Conservation (phyloP, 2,329 filamentous ascomycete species). For the Penicillium sp. region DNA sequence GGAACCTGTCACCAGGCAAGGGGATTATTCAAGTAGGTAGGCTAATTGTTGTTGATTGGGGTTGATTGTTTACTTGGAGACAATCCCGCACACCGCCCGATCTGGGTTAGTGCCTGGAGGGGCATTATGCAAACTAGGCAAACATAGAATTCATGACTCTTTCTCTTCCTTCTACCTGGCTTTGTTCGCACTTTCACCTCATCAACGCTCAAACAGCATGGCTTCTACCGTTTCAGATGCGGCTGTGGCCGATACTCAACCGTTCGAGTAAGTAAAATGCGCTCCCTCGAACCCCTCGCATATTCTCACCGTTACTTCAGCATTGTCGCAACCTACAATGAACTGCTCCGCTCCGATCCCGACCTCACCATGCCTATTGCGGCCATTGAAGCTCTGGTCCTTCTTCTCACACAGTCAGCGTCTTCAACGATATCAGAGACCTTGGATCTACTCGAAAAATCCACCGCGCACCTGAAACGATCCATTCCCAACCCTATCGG, state of each 20-base stretch:
- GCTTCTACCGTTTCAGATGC: constrained; percentile 23
- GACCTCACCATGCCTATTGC: constrained; percentile 95
- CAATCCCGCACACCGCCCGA: constrained; percentile 21
- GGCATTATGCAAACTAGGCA: constrained; percentile 38
- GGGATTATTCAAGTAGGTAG: constrained; percentile 6
- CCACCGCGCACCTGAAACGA: constrained; percentile 73
- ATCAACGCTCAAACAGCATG: constrained; percentile 25
- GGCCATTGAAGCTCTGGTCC: constrained; percentile 86
- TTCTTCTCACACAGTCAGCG: constrained; percentile 74
- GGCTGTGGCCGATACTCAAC: constrained; percentile 27
- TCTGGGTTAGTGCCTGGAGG: constrained; percentile 35
- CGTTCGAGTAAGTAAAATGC: constrained; percentile 39
- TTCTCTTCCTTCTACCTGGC: constrained; percentile 6
- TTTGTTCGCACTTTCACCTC: constrained; percentile 8
- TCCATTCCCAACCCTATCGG: constrained; percentile 85
- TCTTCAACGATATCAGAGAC: constrained; percentile 92
- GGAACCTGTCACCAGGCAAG: constrained; percentile 2
- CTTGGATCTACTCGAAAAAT: constrained; percentile 74
- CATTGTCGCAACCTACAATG: constrained; percentile 65
- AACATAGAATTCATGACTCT: constrained; percentile 34
- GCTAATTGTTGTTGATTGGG: constrained; percentile 23
- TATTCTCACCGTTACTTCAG: constrained; percentile 32
- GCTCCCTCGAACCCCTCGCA: not conserved
- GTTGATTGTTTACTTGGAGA: constrained; percentile 37
- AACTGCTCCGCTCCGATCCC: constrained; percentile 65